phyloP scores from a whole-genome alignment of 345 rosid genomes.

The Schrenkiella parvula region DNA sequence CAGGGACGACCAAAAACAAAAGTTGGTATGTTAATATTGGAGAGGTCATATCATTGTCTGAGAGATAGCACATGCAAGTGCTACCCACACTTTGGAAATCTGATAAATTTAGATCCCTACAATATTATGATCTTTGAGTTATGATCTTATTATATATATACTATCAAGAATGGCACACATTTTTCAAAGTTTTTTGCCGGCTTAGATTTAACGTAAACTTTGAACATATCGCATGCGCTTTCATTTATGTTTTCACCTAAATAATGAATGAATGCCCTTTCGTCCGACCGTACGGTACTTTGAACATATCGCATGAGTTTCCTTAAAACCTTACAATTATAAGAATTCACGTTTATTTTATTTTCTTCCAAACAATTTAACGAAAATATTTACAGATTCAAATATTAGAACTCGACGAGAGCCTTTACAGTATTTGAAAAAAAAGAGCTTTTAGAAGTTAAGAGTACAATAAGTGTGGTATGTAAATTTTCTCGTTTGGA shows the following conservation, averaged over 20 bases:
- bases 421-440: background rate
- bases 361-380: background rate
- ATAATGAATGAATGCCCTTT: background rate
- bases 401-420: background rate
- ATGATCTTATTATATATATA: background rate
- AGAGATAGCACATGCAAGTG: slow-evolving; percentile 23
- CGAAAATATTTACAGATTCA: background rate
- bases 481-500: background rate
- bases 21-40: background rate
- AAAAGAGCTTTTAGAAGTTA: background rate
- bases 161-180: background rate
- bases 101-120: background rate
- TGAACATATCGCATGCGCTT: background rate
- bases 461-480: background rate
- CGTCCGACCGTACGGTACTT: slow-evolving; percentile 27
- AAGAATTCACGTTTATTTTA: background rate
- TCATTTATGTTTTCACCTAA: slow-evolving; percentile 10
- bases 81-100: background rate
- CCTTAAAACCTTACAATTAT: slow-evolving; percentile 16
- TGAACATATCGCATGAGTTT: slow-evolving; percentile 16
- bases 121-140: slow-evolving; percentile 2
- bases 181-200: background rate
- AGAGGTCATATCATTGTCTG: background rate
- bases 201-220: slow-evolving; percentile 1
- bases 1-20: background rate